phyloP scores from a whole-genome alignment of 2,329 filamentous ascomycete genomes.

The Phialemonium atrogriseum region DNA sequence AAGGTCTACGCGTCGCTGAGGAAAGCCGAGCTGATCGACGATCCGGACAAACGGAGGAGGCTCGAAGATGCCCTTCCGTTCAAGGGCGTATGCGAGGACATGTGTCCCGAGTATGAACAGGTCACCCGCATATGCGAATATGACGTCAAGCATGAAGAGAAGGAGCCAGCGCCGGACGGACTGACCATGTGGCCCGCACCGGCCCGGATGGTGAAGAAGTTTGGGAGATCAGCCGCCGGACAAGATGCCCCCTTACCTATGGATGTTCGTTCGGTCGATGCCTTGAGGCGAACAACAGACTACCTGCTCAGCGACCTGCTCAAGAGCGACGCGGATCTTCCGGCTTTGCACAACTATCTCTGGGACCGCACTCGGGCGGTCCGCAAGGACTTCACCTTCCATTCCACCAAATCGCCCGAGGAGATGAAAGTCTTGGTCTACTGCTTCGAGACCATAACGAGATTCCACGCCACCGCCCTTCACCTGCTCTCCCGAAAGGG shows the following conservation, averaged over 20 bases:
- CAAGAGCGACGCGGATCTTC: constrained; percentile 44
- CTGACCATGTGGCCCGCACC: constrained; percentile 37
- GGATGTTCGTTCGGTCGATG: constrained; percentile 54
- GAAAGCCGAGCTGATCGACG: constrained; percentile 53
- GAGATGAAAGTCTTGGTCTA: constrained; percentile 54
- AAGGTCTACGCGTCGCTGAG: constrained; percentile 50
- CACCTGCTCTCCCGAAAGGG: constrained; percentile 53
- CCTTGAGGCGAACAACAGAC: constrained; percentile 51
- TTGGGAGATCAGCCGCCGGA: constrained; percentile 59
- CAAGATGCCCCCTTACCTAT: constrained; percentile 60
- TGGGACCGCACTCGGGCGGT: constrained; percentile 63
- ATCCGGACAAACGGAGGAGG: constrained; percentile 54
- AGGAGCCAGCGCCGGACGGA: constrained; percentile 29
- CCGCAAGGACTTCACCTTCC: constrained; percentile 60
- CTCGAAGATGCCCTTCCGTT: constrained; percentile 58
- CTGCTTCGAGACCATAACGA: constrained; percentile 56
- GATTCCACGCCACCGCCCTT: constrained; percentile 58
- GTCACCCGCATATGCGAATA: constrained; percentile 53
- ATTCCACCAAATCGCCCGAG: constrained; percentile 48
- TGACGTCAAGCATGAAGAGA: constrained; percentile 50
- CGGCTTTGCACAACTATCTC: constrained; percentile 51
- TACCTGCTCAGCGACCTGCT: constrained; percentile 56
- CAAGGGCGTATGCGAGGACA: constrained; percentile 60
- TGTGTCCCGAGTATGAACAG: constrained; percentile 62
- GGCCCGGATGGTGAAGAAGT: constrained; percentile 55